phyloP scores from a whole-genome alignment of 148 eudicot genomes.

The Hydrangea macrophylla region DNA sequence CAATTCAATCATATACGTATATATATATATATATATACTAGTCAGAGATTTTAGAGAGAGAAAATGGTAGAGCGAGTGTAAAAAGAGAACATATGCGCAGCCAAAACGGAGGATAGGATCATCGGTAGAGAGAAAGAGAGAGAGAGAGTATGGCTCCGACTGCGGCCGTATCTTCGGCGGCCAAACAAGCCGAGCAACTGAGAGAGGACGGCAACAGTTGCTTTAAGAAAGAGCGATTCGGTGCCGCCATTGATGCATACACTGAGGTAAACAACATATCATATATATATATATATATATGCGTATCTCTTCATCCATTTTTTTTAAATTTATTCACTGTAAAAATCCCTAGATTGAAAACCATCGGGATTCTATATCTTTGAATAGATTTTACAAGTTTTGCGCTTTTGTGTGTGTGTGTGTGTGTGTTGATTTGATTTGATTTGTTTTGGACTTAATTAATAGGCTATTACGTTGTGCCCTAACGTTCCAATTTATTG shows the following conservation, averaged over 20 bases:
- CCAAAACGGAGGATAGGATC: neutral
- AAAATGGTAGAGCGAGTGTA: neutral
- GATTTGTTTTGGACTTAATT: neutral
- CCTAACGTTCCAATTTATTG: constrained; percentile 77
- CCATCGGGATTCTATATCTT: too few relatives aligned
- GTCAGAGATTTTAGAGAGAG: neutral
- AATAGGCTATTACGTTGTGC: constrained; percentile 82
- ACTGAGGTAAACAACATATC: constrained; percentile 55
- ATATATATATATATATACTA: neutral
- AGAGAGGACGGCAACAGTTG: constrained; percentile 62
- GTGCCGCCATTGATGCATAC: constrained; percentile 97
- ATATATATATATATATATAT: neutral
- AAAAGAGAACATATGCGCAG: neutral
- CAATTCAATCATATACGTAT: neutral
- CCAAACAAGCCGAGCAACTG: constrained; percentile 67
- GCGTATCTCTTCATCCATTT: neutral
- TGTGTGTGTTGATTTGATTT: constrained; percentile 4
- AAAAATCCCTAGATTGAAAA: too few relatives aligned
- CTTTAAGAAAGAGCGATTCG: constrained; percentile 59
- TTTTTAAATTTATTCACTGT: too few relatives aligned
- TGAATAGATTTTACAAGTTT: too few relatives aligned
- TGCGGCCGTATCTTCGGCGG: constrained; percentile 19
- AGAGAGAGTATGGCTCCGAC: constrained; percentile 38
- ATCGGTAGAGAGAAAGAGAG: constrained; percentile 7
- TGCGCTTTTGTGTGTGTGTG: neutral